Evolutionary conservation across 371 early-diverging fungal genomes (phyloP), one percentile per base, ranked within the genome.

Genomic region (Nematocida displodere): DNA sequence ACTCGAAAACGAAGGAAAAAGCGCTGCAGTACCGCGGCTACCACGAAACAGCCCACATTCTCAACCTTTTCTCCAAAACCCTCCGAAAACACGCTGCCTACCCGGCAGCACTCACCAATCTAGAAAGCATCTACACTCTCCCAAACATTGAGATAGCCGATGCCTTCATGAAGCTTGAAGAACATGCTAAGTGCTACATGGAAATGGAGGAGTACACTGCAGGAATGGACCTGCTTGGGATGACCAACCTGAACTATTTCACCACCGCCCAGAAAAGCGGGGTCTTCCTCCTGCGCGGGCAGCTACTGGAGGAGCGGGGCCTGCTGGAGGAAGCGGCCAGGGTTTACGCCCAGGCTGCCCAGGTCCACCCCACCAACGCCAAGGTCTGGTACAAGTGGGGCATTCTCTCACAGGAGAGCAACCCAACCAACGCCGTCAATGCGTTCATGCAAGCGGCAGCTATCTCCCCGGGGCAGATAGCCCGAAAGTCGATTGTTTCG

Each of bases 61-160:
- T 94, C 85, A 97, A 97, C 78, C 88, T 94, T n/a, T 96, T 97
- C 81, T 95, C 97, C 0, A 91, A 92, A 64, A 91, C 94, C n/a
- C 92, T 95, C 2, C 86, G 97, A 22, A 91, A 92, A 76, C 94
- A 95, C 75, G 87, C 88, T n/a, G 86, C 95, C 8, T 86, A 89
- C 22, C 92, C 94, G 50, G 95, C 95, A 3, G 94, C 95, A 79
- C 89, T 91, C 66, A 89, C 88, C 55, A 89, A 90, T 36, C 85
- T 96, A 47, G 90, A 90, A 80, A 92, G 91, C 80, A 94, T 97
- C 65, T 96, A 97, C 83, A 92, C 93, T 0, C 86, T 97, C 33
- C 97, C 97, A 28, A 97, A 97, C 80, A 95, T 97, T 75, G 97
- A 97, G 82, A 94, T 97, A 34, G 92, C 93, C 64, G 98, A 96